Conservation (phyloP, 805 yeast genomes). For the Wickerhamiella occidentalis region DNA sequence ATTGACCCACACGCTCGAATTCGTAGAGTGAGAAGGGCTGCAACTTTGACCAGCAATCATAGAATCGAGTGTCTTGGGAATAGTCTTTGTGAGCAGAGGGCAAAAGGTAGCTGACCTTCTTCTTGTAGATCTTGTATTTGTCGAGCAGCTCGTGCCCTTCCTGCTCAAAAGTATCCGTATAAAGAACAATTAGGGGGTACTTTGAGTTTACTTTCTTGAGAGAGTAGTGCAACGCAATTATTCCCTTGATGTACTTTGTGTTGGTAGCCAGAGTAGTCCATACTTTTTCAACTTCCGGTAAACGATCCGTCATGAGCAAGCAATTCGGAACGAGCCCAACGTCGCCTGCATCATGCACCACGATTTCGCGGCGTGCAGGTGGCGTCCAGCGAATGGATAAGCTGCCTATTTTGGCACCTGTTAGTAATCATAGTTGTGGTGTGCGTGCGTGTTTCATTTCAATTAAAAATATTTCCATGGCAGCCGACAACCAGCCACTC, state of each 20-base stretch:
- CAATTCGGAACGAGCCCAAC: not conserved
- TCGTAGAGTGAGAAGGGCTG: slow-evolving; percentile 42
- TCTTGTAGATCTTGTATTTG: slow-evolving; percentile 32
- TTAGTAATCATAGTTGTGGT: no score
- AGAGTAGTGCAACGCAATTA: slow-evolving; percentile 40
- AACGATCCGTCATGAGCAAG: not conserved
- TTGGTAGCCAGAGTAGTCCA: slow-evolving; percentile 51
- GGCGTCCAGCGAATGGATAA: not conserved
- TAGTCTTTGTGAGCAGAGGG: slow-evolving; percentile 38
- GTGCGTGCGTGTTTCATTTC: no score
- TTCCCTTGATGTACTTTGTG: slow-evolving; percentile 39
- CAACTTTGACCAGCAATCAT: slow-evolving; percentile 51
- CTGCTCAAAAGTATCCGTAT: slow-evolving; percentile 36
- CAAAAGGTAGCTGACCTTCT: slow-evolving; percentile 33
- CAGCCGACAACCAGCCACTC: no score
- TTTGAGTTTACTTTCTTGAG: slow-evolving; percentile 33
- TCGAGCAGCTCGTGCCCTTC: slow-evolving; percentile 35
- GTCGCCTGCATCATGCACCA: no score
- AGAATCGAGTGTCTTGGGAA: slow-evolving; percentile 40
- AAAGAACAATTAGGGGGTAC: slow-evolving; percentile 42
- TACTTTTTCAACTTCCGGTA: slow-evolving; percentile 22
- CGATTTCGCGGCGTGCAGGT: not conserved
- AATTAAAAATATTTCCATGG: no score
- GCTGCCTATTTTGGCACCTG: no score
- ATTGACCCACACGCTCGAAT: slow-evolving; percentile 42